Conservation (phyloP, 495 filamentous ascomycete species). For the Astrothelium subdiscretum region DNA sequence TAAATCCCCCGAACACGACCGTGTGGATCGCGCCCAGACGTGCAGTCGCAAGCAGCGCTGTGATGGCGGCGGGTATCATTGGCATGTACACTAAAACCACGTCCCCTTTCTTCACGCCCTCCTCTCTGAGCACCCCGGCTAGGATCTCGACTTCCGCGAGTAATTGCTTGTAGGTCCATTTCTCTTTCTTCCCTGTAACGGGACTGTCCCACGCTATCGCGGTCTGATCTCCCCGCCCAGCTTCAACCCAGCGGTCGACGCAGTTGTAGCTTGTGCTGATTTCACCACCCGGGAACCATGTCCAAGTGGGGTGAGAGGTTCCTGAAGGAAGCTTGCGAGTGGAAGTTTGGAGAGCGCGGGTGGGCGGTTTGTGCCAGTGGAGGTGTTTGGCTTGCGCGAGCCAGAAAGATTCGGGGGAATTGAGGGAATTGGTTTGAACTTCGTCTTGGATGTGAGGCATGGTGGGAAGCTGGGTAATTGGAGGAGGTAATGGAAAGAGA, state of each 20-base stretch:
- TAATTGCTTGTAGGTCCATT: conserved; percentile 60
- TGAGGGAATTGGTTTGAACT: conserved; percentile 35
- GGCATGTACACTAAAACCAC: conserved; percentile 96
- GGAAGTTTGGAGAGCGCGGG: conserved; percentile 31
- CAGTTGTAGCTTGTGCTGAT: conserved; percentile 89
- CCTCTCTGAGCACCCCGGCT: conserved; percentile 70
- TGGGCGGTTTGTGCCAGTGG: conserved; percentile 67
- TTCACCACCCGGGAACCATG: conserved; percentile 82
- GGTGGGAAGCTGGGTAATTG: background rate
- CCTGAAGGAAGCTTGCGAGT: conserved; percentile 40
- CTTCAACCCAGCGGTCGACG: conserved; percentile 73
- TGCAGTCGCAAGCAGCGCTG: conserved; percentile 69
- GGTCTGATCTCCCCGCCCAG: conserved; percentile 55
- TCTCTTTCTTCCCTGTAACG: conserved; percentile 62
- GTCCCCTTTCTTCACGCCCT: conserved; percentile 77
- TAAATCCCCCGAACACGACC: conserved; percentile 90
- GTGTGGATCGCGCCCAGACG: conserved; percentile 82
- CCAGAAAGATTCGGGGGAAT: conserved; percentile 64
- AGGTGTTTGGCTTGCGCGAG: conserved; percentile 56
- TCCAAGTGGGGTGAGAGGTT: conserved; percentile 50
- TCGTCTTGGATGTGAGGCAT: conserved; percentile 21
- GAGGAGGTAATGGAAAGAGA: background rate
- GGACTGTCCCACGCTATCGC: conserved; percentile 86
- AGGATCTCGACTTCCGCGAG: conserved; percentile 74
- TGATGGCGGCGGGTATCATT: conserved; percentile 83